A percentile compares a stretch with the other conserved stretches of the same genome.
Conservation (phyloP, 2,329 filamentous ascomycete genomes). For the Aureobasidium sp. region DNA sequence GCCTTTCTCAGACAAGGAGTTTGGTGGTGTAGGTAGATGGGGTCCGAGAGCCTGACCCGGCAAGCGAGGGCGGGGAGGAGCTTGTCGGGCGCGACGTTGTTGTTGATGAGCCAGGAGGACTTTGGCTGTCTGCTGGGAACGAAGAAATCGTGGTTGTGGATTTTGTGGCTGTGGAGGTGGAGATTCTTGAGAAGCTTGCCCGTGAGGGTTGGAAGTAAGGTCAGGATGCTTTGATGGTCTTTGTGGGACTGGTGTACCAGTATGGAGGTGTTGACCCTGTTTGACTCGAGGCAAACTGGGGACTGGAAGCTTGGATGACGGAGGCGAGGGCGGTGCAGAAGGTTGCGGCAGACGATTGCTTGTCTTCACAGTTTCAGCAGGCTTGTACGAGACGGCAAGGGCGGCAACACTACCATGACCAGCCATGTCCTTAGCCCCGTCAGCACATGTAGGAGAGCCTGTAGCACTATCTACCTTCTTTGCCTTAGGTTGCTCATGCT, state of each 20-base stretch:
- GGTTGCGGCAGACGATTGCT: not conserved
- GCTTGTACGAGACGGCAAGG: not conserved
- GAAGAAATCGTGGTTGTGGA: not conserved
- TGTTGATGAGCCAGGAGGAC: not conserved
- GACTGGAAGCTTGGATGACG: not conserved
- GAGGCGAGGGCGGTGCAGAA: not conserved
- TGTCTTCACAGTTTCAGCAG: constrained; percentile 6
- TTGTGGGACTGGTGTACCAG: not conserved
- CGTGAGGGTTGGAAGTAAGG: not conserved
- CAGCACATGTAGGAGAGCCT: not conserved
- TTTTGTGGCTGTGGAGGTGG: not conserved
- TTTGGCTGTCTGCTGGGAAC: not conserved
- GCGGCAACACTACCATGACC: not conserved
- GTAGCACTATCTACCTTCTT: not conserved
- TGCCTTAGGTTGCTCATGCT: not conserved
- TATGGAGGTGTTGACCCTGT: not conserved
- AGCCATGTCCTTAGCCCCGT: not conserved
- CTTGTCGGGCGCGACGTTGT: not conserved
- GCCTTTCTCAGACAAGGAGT: not conserved
- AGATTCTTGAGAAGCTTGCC: not conserved
- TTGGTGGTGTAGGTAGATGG: not conserved
- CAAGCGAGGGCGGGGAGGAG: not conserved
- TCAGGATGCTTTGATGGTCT: not conserved
- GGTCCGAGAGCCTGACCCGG: not conserved
- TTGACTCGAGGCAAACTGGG: not conserved